Conservation (phyloP, 1,139 yeast species). For the Lodderomyces metapsilosis region DNA sequence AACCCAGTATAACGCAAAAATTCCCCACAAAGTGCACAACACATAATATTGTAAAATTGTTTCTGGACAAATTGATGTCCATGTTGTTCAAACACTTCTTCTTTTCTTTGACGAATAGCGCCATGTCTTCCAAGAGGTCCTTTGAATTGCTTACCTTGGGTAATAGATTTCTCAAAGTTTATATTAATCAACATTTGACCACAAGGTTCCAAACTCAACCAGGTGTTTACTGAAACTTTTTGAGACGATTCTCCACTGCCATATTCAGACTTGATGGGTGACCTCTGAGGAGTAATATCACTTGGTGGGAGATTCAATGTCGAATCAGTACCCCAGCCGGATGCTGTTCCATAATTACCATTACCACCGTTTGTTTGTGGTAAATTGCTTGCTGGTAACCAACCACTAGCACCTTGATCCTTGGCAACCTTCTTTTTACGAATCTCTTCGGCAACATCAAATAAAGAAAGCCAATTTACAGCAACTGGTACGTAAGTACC, state of each 20-base stretch:
- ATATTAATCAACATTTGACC: constrained; percentile 81
- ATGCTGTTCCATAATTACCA: constrained; percentile 7
- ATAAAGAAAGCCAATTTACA: constrained; percentile 81
- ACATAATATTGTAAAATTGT: constrained; percentile 93
- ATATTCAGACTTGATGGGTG: constrained; percentile 5
- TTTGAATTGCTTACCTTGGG: constrained; percentile 52
- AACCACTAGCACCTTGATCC: constrained; percentile 71
- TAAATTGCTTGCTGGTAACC: constrained; percentile 79
- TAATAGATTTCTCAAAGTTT: constrained; percentile 71
- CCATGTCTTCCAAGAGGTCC: constrained; percentile 96
- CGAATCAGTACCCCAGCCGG: constrained; percentile 3
- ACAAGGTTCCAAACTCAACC: constrained; percentile 92
- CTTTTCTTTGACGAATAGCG: constrained; percentile 93
- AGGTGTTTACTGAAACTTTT: constrained; percentile 55
- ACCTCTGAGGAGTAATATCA: constrained; percentile 7
- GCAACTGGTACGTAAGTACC: constrained; percentile 82
- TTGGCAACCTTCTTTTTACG: constrained; percentile 86
- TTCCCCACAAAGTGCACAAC: constrained; percentile 96
- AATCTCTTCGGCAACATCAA: constrained; percentile 90
- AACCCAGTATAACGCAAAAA: constrained; percentile 90
- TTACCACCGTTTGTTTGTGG: constrained; percentile 21
- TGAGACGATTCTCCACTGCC: constrained; percentile 24
- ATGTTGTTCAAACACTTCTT: constrained; percentile 91
- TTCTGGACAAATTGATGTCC: constrained; percentile 97
- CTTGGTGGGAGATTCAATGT: constrained; percentile 7